Base-by-base conservation (phyloP, 2,329 filamentous ascomycete species). In the Fusarium armeniacum region DNA sequence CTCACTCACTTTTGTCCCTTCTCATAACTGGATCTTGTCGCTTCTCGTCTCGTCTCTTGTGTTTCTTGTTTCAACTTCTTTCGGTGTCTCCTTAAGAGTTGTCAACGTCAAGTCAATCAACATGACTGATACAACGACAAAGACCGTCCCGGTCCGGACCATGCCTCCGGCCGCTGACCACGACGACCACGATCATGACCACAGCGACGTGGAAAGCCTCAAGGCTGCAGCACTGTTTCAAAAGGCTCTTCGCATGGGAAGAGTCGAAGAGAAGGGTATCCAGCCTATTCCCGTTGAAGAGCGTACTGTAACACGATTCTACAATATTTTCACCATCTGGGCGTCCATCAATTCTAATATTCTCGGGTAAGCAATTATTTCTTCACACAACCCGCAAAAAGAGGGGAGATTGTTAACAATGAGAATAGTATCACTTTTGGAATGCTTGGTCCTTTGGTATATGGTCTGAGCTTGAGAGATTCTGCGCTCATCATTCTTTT, bases 401-500 rank as follows among this genome's bases (percentile, higher is more conserved):
- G n/a, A 40, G 43, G 6, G 5, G 24, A n/a, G 3, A 6, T 35
- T 44, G 22, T 62, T 74, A 10, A 74, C 16, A 22, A 1, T 6
- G 16, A 6, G 24, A 24, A 36, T 30, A 86, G 87, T 3, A 86
- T 91, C 61, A 87, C 87, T 1, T 90, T 89, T 72, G 89, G 89
- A 62, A 87, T 90, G 83, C 81, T 89, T 2, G 88, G 87, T 1
- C 87, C 87, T 6, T 76, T 84, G 41, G 74, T 81, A 15, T 88
- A 85, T 58, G 85, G 85, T 3, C 80, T 90, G 18, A 82, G 82
- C 51, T 79, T 91, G 20, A 81, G 87, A 45, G 85, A 89, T 66
- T 83, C 84, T 18, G 77, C 86, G 2, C 80, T 91, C 15, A 80
- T 90, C 33, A 90, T 91, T 47, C 75, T 91, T 46, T 91, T 91